These are phyloP conservation scores for Candida patagonica DNA, from an alignment of 805 yeast species.

Conservation along the genomic window DNA sequence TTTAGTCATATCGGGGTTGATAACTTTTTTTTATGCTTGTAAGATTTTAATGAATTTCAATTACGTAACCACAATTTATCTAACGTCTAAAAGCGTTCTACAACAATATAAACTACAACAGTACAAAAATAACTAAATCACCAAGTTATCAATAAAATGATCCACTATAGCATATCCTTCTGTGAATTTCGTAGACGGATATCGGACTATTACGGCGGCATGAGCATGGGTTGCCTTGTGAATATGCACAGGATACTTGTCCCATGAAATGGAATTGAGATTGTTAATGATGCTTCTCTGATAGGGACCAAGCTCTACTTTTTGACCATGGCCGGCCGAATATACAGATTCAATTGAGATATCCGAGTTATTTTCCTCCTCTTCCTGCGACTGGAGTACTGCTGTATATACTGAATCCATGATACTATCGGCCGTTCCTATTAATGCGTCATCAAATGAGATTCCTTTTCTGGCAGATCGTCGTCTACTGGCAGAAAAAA, in stretches of 20 bases:
- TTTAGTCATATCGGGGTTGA: slow-evolving; percentile 3
- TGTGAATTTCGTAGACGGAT: slow-evolving; percentile 40
- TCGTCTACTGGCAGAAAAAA: slow-evolving; percentile 33
- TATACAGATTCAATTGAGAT: neutral
- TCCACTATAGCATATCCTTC: slow-evolving; percentile 63
- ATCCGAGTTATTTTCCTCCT: slow-evolving; percentile 1
- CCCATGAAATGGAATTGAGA: slow-evolving; percentile 57
- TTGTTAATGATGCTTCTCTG: slow-evolving; percentile 47
- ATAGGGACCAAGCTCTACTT: slow-evolving; percentile 5
- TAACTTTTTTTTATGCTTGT: neutral
- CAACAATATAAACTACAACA: neutral
- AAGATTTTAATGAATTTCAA: neutral
- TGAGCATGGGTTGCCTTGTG: slow-evolving; percentile 60
- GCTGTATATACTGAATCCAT: slow-evolving; percentile 36
- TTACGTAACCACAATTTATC: neutral
- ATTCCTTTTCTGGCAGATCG: slow-evolving; percentile 9
- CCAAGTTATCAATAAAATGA: slow-evolving; percentile 41
- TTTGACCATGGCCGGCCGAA: neutral
- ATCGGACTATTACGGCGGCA: slow-evolving; percentile 73
- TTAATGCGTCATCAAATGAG: slow-evolving; percentile 33
- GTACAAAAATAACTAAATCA: neutral
- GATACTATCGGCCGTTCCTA: slow-evolving; percentile 54
- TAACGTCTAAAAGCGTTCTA: neutral
- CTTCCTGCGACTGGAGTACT: slow-evolving; percentile 7
- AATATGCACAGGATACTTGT: slow-evolving; percentile 61